Evolutionary conservation across 257 asterid species (phyloP).

Genomic region (Primulina eburnea): DNA sequence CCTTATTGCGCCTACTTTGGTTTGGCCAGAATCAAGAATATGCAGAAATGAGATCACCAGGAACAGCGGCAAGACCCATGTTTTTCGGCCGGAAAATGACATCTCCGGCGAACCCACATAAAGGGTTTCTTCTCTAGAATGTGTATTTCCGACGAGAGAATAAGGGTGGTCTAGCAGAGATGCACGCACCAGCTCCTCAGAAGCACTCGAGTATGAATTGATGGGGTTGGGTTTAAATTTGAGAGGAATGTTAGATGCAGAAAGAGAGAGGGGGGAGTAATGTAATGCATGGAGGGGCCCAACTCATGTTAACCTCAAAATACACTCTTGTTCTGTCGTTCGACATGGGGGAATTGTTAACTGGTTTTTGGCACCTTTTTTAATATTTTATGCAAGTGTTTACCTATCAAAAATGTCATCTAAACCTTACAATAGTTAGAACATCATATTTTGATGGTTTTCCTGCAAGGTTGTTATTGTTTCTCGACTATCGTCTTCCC

Average conservation of each 20-base stretch:
- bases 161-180: not conserved
- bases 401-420: no score
- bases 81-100: slow-evolving; percentile 53
- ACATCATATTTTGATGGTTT: no score
- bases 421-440: no score
- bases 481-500: no score
- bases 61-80: slow-evolving; percentile 27
- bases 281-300: not conserved
- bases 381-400: no score
- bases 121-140: slow-evolving; percentile 3
- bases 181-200: not conserved
- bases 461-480: no score
- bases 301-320: not conserved
- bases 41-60: slow-evolving; percentile 39
- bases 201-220: not conserved
- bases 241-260: not conserved
- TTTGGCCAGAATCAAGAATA: slow-evolving; percentile 30
- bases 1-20: slow-evolving; percentile 54
- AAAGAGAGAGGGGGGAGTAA: no score
- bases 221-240: not conserved
- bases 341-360: not conserved
- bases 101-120: slow-evolving; percentile 57
- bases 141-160: slow-evolving; percentile 12
- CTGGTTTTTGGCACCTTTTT: no score
- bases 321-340: not conserved